These are phyloP conservation scores for Dryas octopetala DNA, from an alignment of 306 rosid genomes.

Conservation along the genomic window DNA sequence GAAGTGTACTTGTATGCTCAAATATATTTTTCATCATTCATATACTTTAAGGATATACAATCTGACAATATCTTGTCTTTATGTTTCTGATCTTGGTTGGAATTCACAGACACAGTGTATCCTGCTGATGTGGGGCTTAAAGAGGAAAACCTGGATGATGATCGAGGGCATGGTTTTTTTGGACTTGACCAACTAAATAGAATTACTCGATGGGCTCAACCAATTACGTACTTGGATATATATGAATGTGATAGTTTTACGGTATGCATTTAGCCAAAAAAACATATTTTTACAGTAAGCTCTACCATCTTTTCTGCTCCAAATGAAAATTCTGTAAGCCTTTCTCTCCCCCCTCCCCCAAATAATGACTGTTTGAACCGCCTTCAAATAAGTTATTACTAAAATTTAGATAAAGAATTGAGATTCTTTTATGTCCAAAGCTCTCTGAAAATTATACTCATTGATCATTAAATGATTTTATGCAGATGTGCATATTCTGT, in stretches of 20 bases:
- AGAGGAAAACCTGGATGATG: slow-evolving; percentile 71
- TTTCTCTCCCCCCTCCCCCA: not conserved
- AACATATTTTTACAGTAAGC: slow-evolving; percentile 53
- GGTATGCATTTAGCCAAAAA: slow-evolving; percentile 30
- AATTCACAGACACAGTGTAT: slow-evolving; percentile 52
- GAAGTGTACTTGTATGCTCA: not conserved
- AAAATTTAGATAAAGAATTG: not conserved
- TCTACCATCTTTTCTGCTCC: slow-evolving; percentile 10
- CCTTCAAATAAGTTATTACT: not conserved
- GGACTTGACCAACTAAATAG: slow-evolving; percentile 54
- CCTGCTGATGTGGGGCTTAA: slow-evolving; percentile 79
- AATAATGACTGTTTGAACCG: not conserved
- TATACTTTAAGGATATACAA: slow-evolving; percentile 11
- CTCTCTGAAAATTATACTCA: not conserved
- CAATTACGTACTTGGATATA: slow-evolving; percentile 72
- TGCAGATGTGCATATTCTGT: slow-evolving; percentile 91
- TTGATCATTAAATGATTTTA: slow-evolving; percentile 7
- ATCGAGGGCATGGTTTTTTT: slow-evolving; percentile 77
- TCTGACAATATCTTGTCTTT: slow-evolving; percentile 8
- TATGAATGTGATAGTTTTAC: slow-evolving; percentile 73
- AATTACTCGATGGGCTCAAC: slow-evolving; percentile 82
- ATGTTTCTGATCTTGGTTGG: slow-evolving; percentile 23
- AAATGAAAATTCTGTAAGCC: not conserved
- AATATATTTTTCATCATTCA: not conserved
- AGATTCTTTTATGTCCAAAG: not conserved